Evolutionary conservation across 805 yeast genomes (phyloP), one percentile per base, ranked within the genome.

Genomic region (Nakazawaea wyomingensis): DNA sequence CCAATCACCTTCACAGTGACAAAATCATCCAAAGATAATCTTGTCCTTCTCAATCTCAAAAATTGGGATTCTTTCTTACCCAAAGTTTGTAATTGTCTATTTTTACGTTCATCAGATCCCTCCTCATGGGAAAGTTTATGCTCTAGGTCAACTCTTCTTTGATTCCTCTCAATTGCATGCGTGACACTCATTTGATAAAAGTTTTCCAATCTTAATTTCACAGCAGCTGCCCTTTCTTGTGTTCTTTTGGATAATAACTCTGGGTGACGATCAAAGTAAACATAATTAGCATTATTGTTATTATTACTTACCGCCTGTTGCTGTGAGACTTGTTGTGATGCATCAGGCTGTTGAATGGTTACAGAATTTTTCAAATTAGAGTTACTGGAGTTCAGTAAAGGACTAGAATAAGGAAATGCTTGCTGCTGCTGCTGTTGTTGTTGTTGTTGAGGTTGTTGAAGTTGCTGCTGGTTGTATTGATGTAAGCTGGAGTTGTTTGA

Each of bases 141-240:
- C 65, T 86, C 99, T 50, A 89, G 72, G 53, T 84, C 88, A 31
- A 89, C 76, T 32, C 97, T 74, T 63, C 98, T 79, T 62, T 90
- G 96, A 60, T 91, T 93, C 51, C 99, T 72, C 62, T 93, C 99
- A 48, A 93, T 89, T 0, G 99, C 98, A 60, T 89, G 95, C 43
- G 78, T 76, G 22, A 90, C 95, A 14, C 90, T 80, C 60, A 85
- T 78, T 50, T 87, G 87, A 64, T 88, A 89, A 58, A 78, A 86
- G 56, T 87, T 87, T 58, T 89, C 96, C 38, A 89, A 67, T 51
- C 82, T 81, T 48, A 89, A 69, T 61, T 87, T 88, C 34, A 86
- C 80, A 2, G 91, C 86, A 0, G 95, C 80, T 0, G 96, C 88
- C 53, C 79, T 80, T 54, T 89, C 96, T 54, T 85, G 95, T 0